Percentiles rank a stretch among this genome's conserved stretches.
Evolutionary conservation across 768 basidiomycete genomes (phyloP).

Genomic region (Mycena alexandri): DNA sequence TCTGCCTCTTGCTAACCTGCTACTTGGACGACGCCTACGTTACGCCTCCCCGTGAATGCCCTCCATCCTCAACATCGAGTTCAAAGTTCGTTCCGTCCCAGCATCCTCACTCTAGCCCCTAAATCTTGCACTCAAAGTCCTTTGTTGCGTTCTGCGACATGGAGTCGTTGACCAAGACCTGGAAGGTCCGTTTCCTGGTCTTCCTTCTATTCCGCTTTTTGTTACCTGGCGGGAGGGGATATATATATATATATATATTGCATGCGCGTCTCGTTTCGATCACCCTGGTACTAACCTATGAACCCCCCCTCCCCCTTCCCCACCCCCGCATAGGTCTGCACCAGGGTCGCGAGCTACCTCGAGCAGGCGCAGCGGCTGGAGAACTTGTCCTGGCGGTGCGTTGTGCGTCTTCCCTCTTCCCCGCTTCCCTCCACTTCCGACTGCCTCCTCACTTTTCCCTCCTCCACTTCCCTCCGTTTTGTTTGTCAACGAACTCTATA

Average conservation of each 20-base stretch:
- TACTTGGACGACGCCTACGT: no score
- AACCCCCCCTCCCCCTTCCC: no score
- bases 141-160: constrained; percentile 93
- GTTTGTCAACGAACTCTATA: no score
- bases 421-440: no score
- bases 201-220: background rate
- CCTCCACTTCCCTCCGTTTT: no score
- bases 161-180: constrained; percentile 89
- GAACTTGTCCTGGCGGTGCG: constrained; percentile 80
- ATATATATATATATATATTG: no score
- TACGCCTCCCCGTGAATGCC: constrained; percentile 54
- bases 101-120: constrained; percentile 34
- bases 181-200: constrained; percentile 69
- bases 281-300: background rate
- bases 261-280: no score
- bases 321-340: constrained; percentile 84
- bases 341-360: constrained; percentile 90
- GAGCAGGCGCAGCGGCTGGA: constrained; percentile 93
- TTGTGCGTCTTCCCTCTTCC: no score
- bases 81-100: constrained; percentile 54
- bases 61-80: constrained; percentile 75
- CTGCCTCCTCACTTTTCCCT: no score
- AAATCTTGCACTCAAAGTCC: constrained; percentile 61
- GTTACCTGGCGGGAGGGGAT: no score
- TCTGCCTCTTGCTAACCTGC: background rate